phyloP scores from a whole-genome alignment of 164 flowering plant genomes.

The Platanus orientalis region DNA sequence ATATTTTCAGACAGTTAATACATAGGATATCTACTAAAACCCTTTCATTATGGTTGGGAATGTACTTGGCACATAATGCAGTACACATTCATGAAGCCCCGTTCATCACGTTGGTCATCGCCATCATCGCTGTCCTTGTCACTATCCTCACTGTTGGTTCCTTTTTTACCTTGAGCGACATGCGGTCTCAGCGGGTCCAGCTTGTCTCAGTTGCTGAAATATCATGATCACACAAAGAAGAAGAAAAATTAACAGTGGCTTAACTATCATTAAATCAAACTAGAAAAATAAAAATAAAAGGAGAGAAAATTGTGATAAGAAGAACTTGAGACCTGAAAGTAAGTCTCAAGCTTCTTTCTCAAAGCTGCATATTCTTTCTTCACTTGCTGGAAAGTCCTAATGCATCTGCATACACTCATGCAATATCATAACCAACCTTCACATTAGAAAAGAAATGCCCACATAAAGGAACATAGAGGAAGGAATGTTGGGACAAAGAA shows the following conservation, averaged over 20 bases:
- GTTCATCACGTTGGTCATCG: too few species aligned
- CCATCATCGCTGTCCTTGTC: too few species aligned
- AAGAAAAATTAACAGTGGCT: neutral
- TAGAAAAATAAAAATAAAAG: neutral
- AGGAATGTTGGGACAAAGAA: neutral
- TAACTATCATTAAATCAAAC: neutral
- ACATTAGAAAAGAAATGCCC: neutral
- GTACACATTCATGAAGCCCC: too few species aligned
- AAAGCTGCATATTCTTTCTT: conserved; percentile 40
- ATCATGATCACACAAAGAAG: neutral
- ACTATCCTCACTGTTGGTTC: too few species aligned
- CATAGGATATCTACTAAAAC: neutral
- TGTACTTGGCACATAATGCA: too few species aligned
- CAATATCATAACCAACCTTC: too few species aligned
- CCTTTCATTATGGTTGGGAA: too few species aligned
- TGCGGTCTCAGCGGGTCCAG: conserved; percentile 14
- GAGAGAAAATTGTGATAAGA: neutral
- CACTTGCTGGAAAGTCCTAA: conserved; percentile 33
- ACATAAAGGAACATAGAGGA: neutral
- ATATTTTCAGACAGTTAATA: too few species aligned
- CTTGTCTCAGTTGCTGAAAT: conserved; percentile 16
- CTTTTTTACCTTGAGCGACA: neutral
- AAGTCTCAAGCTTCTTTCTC: conserved; percentile 42
- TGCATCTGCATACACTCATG: conserved; percentile 35
- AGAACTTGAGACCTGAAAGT: conserved; percentile 28